These are phyloP conservation scores for Capniomyces stellatus DNA, from an alignment of 371 early-diverging fungal genomes.

Conservation along the genomic window DNA sequence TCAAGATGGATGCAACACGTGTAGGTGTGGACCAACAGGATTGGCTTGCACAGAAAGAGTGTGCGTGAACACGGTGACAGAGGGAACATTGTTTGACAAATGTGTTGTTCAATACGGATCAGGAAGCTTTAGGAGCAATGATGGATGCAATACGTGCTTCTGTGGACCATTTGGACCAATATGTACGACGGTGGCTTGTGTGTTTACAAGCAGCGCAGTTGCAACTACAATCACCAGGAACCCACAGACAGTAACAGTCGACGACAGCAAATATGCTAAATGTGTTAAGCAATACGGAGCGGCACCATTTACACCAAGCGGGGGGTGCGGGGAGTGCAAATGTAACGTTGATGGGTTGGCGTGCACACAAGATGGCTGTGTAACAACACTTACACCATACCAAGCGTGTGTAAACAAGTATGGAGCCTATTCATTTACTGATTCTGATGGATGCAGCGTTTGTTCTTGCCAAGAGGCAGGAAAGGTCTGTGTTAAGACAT, in stretches of 20 bases:
- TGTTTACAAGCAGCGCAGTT: not conserved
- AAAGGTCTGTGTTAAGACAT: not conserved
- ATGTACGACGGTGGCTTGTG: not conserved
- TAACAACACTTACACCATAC: too few species aligned
- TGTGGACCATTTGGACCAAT: not conserved
- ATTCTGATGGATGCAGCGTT: not conserved
- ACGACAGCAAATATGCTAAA: not conserved
- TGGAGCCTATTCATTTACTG: too few species aligned
- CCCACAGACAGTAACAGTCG: not conserved
- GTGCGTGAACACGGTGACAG: not conserved
- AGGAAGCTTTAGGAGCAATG: not conserved
- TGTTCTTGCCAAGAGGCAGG: not conserved
- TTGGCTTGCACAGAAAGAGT: not conserved
- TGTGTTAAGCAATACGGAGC: too few species aligned
- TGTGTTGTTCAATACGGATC: not conserved
- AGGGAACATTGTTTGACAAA: not conserved
- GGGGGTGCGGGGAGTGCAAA: too few species aligned
- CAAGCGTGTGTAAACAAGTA: too few species aligned
- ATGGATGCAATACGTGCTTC: not conserved
- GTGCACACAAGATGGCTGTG: too few species aligned
- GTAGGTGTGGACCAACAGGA: not conserved
- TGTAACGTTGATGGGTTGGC: too few species aligned
- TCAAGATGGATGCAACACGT: not conserved
- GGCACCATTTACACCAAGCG: too few species aligned
- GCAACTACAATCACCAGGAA: not conserved